A percentile compares a stretch with the other conserved stretches of the same genome.
Evolutionary conservation across 1,284 basidiomycete species (phyloP).

Genomic region (Grifola frondosa): DNA sequence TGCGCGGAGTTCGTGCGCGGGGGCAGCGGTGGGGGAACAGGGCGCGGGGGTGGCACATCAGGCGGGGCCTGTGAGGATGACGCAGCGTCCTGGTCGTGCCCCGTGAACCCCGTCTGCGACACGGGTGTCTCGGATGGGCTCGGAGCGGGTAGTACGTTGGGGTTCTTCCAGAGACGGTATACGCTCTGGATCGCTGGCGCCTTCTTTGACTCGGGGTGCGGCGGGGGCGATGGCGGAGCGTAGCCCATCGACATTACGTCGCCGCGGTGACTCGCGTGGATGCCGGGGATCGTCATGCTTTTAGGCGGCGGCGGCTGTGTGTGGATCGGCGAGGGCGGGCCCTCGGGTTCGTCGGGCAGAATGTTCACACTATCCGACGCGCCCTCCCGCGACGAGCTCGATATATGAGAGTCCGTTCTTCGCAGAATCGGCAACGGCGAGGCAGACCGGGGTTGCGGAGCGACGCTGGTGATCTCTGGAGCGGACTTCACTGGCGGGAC

Average conservation of each 20-base stretch:
- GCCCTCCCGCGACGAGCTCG: slow-evolving; percentile 14
- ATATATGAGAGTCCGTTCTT: slow-evolving; percentile 15
- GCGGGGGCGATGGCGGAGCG: slow-evolving; percentile 47
- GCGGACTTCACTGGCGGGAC: too few species aligned
- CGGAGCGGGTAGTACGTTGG: slow-evolving; percentile 34
- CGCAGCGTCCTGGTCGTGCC: slow-evolving; percentile 33
- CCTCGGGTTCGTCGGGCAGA: slow-evolving; percentile 26
- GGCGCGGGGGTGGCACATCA: slow-evolving; percentile 21
- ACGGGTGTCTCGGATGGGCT: slow-evolving; percentile 22
- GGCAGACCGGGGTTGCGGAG: slow-evolving; percentile 15
- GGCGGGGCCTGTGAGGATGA: slow-evolving; percentile 12
- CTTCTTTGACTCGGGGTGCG: slow-evolving; percentile 45
- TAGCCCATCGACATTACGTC: slow-evolving; percentile 80
- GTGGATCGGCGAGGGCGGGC: slow-evolving; percentile 52
- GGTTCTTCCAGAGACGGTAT: slow-evolving; percentile 68
- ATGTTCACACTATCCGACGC: slow-evolving; percentile 5
- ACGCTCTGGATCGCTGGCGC: slow-evolving; percentile 60
- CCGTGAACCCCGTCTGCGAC: slow-evolving; percentile 26
- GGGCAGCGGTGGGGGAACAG: slow-evolving; percentile 56
- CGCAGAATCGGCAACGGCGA: slow-evolving; percentile 16
- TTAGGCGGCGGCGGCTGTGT: slow-evolving; percentile 68
- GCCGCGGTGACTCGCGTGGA: slow-evolving; percentile 74
- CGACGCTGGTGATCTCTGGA: too few species aligned
- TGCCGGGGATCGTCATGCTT: slow-evolving; percentile 79
- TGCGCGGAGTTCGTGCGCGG: slow-evolving; percentile 46